Evolutionary conservation across 163 green algal genomes (phyloP).

Genomic region (Trebouxia gelatinosa): DNA sequence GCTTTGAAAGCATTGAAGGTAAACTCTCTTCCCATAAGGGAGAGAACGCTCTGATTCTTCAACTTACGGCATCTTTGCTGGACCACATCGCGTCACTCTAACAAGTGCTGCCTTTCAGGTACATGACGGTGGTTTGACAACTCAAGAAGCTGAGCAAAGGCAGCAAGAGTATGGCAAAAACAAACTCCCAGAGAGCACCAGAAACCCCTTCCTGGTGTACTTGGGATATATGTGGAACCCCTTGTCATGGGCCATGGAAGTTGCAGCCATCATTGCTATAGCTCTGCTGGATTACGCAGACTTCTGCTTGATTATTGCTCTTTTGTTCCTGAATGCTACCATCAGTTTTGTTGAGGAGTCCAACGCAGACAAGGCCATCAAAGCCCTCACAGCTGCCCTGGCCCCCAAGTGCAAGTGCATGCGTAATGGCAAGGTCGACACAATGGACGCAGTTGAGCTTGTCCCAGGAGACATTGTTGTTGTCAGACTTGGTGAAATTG

Average conservation of each 20-base stretch:
- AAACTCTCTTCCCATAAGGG: too few species aligned
- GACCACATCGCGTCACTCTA: too few species aligned
- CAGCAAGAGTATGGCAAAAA: constrained; percentile 76
- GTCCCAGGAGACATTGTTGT: constrained; percentile 77
- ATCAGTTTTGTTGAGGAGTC: constrained; percentile 80
- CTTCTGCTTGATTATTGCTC: constrained; percentile 60
- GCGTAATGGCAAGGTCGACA: constrained; percentile 59
- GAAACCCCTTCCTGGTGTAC: constrained; percentile 74
- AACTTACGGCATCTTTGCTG: too few species aligned
- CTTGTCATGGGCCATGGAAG: constrained; percentile 85
- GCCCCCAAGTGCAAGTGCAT: constrained; percentile 64
- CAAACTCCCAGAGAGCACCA: constrained; percentile 73
- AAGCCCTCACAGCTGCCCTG: constrained; percentile 69
- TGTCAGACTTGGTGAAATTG: constrained; percentile 74
- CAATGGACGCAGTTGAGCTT: constrained; percentile 60
- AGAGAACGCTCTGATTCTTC: too few species aligned
- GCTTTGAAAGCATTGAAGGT: too few species aligned
- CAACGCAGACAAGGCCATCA: constrained; percentile 84
- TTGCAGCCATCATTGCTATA: constrained; percentile 84
- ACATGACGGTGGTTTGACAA: constrained; percentile 52
- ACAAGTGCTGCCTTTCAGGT: too few species aligned
- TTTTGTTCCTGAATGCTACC: constrained; percentile 76
- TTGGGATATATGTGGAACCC: constrained; percentile 80
- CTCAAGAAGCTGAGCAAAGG: constrained; percentile 50
- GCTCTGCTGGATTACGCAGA: constrained; percentile 69